Conservation (phyloP, 73 alveolate genomes). For the Effrenium voratum region DNA sequence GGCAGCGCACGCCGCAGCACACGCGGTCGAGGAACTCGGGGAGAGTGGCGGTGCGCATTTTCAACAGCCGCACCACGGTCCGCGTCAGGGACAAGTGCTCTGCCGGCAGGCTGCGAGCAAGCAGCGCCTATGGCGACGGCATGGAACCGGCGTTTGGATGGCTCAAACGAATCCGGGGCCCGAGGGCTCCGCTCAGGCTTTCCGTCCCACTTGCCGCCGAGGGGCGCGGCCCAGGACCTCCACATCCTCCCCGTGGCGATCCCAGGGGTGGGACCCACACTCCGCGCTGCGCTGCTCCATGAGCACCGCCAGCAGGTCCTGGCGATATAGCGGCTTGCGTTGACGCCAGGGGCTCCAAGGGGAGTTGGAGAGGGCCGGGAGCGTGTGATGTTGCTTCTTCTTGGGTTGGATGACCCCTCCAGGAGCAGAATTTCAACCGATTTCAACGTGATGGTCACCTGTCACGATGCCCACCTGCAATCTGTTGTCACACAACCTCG, state of each 20-base stretch:
- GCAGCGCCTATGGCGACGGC: constrained; percentile 33
- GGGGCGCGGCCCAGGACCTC: constrained; percentile 57
- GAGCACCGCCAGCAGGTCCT: constrained; percentile 77
- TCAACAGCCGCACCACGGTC: constrained; percentile 79
- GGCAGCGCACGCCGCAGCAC: constrained; percentile 61
- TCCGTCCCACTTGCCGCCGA: not conserved
- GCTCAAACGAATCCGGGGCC: not conserved
- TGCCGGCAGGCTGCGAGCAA: constrained; percentile 66
- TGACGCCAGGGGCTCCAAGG: too few relatives aligned
- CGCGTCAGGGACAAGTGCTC: constrained; percentile 69
- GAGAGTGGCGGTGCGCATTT: constrained; percentile 62
- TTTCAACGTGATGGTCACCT: too few relatives aligned
- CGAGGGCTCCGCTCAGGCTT: not conserved
- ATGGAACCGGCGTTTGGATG: not conserved
- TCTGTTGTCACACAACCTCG: too few relatives aligned
- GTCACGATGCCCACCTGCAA: too few relatives aligned
- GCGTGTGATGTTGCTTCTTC: too few relatives aligned
- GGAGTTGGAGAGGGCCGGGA: too few relatives aligned
- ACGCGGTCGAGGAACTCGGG: constrained; percentile 89
- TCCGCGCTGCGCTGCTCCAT: constrained; percentile 9
- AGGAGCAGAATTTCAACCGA: too few relatives aligned
- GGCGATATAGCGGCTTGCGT: not conserved
- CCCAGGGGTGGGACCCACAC: constrained; percentile 74
- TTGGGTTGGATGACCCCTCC: too few relatives aligned
- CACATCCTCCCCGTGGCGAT: constrained; percentile 38